These are phyloP conservation scores for Candida broadrunensis DNA, from an alignment of 805 yeast species.

Conservation along the genomic window DNA sequence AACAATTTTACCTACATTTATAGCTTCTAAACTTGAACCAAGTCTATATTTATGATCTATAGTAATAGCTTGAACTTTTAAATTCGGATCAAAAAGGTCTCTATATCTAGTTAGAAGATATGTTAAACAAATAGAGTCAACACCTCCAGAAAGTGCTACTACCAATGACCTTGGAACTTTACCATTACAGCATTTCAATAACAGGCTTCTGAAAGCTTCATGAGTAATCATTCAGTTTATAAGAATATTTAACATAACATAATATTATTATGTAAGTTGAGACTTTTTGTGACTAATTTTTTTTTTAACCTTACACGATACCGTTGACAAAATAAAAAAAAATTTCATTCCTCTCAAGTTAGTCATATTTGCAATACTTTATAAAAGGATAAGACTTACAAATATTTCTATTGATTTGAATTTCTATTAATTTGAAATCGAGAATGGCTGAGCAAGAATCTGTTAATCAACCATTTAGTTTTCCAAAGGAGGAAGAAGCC, in stretches of 20 bases:
- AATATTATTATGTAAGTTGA: too few species aligned
- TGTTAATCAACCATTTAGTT: conserved; percentile 49
- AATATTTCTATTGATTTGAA: neutral
- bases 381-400: too few species aligned
- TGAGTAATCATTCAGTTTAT: conserved; percentile 9
- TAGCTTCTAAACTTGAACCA: conserved; percentile 51
- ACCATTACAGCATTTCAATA: conserved; percentile 5
- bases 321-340: too few species aligned
- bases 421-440: neutral
- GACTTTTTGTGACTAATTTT: too few species aligned
- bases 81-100: conserved; percentile 18
- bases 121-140: conserved; percentile 72
- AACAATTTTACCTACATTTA: conserved; percentile 28
- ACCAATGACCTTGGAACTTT: conserved; percentile 31
- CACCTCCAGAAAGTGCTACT: conserved; percentile 77
- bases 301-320: too few species aligned
- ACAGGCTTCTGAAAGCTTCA: conserved; percentile 11
- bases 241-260: too few species aligned
- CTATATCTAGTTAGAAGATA: conserved; percentile 43
- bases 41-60: conserved; percentile 61
- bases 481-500: conserved; percentile 87
- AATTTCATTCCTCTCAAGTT: too few species aligned
- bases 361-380: neutral
- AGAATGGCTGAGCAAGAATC: conserved; percentile 7
- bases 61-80: conserved; percentile 53